Base-by-base conservation (phyloP, 768 basidiomycete species). In the Tricholoma furcatifolium region DNA sequence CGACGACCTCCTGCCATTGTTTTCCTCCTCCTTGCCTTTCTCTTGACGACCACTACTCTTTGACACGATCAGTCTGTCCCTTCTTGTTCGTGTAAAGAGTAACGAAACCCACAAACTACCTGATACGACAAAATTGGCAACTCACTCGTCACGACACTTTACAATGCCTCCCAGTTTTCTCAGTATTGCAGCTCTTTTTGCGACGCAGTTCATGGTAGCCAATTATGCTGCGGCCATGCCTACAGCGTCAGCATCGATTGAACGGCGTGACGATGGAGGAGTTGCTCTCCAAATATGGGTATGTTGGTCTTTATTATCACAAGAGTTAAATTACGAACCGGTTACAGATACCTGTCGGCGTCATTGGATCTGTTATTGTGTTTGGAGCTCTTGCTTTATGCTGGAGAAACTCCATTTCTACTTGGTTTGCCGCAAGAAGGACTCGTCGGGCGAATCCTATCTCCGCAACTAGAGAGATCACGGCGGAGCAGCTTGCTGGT, bases 401-500 rank as follows among this genome's bases (percentile, higher is more conserved):
- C 20, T 57, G 47, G 43, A 32, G 20, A 3, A 35, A 49, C 21
- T 40, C 47, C 34, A 20, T 43, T 2, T 15, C 51, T 20, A 4
- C 41, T 3, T 42, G 49, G 48, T 15, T 54, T 23, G 41, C 41
- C 17, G 50, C 31, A 3, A 42, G 54, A 20, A 43, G 48, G 17
- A 31, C 27, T 27, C 27, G 31, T 11, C 31, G 27, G 11, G 14
- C 43, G 24, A 24, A 27, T 30, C 24, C 45, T 20, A 17, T 18
- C 11, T 18, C 44, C 32, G 44, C 31, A 18, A 53, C 62, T 2
- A 65, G 69, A n/a, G 74, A 79, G 58, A 61, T 83, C 18, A 84
- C 82, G 0, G 83, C 84, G 1, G 80, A 79, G 54, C 80, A 84
- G 63, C 74, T 84, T 12, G 79, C 79, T 10, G 82, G 81, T 0